Conservation (phyloP, 169 alveolate species). For the Cryptosporidium sp. region DNA sequence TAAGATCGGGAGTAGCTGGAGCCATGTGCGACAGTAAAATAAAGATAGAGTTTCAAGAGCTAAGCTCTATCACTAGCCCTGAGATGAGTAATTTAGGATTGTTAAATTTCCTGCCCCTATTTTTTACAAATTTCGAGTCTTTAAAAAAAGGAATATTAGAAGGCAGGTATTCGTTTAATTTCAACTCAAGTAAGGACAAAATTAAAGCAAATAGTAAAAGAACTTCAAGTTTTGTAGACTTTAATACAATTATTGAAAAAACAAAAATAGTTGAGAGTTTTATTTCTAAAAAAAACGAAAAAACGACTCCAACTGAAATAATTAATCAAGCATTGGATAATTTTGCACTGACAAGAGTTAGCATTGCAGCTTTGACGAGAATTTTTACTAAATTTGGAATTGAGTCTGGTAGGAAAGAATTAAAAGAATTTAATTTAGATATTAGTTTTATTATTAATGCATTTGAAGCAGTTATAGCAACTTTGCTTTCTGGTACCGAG, state of each 20-base stretch:
- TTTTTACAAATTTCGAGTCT: conserved; percentile 29
- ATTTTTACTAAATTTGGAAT: not conserved
- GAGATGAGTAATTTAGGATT: not conserved
- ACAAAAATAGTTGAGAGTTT: not conserved
- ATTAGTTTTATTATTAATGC: not conserved
- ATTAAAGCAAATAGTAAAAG: not conserved
- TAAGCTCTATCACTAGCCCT: not conserved
- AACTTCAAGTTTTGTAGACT: not conserved
- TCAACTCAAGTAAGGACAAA: not conserved
- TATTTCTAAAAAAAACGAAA: not conserved
- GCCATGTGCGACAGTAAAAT: not conserved
- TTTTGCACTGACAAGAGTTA: conserved; percentile 27
- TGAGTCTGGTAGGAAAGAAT: not conserved
- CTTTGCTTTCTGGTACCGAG: conserved; percentile 17
- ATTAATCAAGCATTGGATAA: not conserved
- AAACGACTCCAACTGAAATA: not conserved
- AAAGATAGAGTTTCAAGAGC: conserved; percentile 23
- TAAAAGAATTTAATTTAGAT: not conserved
- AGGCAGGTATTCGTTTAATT: conserved; percentile 30
- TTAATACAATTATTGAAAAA: not conserved
- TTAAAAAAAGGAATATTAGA: conserved; percentile 10
- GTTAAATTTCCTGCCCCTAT: conserved; percentile 16
- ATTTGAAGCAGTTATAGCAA: conserved; percentile 6
- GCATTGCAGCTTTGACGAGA: conserved; percentile 12
- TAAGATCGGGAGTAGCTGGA: not conserved